Conservation (phyloP, 2,329 filamentous ascomycete genomes). For the Fusarium xylarioides region DNA sequence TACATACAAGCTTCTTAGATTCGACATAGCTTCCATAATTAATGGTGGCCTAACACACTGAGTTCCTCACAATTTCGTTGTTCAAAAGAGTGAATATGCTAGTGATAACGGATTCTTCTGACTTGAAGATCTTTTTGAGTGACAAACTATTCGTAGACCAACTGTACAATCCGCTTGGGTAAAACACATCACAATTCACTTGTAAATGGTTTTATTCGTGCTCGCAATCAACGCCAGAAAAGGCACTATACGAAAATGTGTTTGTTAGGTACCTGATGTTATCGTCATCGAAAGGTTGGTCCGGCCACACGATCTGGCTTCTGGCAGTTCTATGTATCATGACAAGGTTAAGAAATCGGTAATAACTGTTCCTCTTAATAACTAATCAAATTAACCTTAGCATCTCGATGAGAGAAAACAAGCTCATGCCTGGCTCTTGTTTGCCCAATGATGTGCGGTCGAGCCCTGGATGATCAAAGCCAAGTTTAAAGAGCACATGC, state of each 20-base stretch:
- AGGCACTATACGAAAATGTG: neutral
- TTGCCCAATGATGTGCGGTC: neutral
- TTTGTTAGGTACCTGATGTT: rapidly evolving
- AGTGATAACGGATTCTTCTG: no score
- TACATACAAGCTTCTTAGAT: no score
- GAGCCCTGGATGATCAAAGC: neutral
- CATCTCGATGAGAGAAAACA: neutral
- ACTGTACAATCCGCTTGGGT: no score
- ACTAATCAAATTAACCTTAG: neutral
- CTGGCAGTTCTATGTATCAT: neutral
- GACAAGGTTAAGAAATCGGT: neutral
- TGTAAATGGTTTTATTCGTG: neutral
- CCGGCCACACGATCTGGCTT: neutral
- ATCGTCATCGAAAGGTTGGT: neutral
- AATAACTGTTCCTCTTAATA: no score
- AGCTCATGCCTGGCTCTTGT: neutral
- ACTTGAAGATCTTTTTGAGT: neutral
- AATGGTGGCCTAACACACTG: no score
- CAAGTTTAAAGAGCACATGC: neutral
- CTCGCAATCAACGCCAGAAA: neutral
- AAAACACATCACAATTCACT: rapidly evolving
- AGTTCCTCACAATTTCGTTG: no score
- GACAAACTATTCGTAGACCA: neutral
- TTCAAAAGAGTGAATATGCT: neutral
- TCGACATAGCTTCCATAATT: neutral